phyloP scores from a whole-genome alignment of 805 yeast species.

The Candida palmyrensis region DNA sequence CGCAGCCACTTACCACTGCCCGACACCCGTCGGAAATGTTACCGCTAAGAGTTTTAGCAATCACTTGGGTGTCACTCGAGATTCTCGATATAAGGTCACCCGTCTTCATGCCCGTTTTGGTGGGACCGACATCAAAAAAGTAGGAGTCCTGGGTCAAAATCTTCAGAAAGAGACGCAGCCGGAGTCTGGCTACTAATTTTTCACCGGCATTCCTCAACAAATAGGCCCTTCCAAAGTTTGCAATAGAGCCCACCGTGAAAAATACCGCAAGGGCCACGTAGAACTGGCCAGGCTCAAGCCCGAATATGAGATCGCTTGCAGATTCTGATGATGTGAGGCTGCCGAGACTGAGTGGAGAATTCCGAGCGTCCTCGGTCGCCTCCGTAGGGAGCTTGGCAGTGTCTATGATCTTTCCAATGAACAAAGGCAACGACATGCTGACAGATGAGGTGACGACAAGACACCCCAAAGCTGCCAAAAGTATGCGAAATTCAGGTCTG shows the following conservation, averaged over 20 bases:
- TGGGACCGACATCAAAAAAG: slow-evolving; percentile 75
- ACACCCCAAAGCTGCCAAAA: slow-evolving; percentile 53
- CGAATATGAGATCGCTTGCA: slow-evolving; percentile 35
- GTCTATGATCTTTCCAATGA: slow-evolving; percentile 85
- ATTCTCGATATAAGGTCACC: slow-evolving; percentile 86
- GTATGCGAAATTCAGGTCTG: slow-evolving; percentile 48
- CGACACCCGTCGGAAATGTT: slow-evolving; percentile 91
- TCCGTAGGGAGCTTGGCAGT: slow-evolving; percentile 39
- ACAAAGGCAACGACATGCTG: slow-evolving; percentile 73
- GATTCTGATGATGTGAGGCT: too few relatives aligned
- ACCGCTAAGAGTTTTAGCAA: slow-evolving; percentile 79
- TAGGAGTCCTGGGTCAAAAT: slow-evolving; percentile 82
- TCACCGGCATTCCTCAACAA: slow-evolving; percentile 79
- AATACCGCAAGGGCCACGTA: slow-evolving; percentile 55
- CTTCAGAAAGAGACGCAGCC: slow-evolving; percentile 71
- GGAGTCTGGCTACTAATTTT: slow-evolving; percentile 74
- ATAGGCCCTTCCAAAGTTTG: slow-evolving; percentile 79
- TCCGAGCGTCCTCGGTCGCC: slow-evolving; percentile 14
- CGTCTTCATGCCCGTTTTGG: slow-evolving; percentile 50
- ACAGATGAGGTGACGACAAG: slow-evolving; percentile 70
- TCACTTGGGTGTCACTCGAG: slow-evolving; percentile 84
- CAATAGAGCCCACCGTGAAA: slow-evolving; percentile 67
- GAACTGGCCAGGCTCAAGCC: slow-evolving; percentile 60
- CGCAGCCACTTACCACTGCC: slow-evolving; percentile 73
- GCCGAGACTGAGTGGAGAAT: slow-evolving; percentile 10